Evolutionary conservation across 2,329 filamentous ascomycete genomes (phyloP).

Genomic region (Lachnellula subtilissima): DNA sequence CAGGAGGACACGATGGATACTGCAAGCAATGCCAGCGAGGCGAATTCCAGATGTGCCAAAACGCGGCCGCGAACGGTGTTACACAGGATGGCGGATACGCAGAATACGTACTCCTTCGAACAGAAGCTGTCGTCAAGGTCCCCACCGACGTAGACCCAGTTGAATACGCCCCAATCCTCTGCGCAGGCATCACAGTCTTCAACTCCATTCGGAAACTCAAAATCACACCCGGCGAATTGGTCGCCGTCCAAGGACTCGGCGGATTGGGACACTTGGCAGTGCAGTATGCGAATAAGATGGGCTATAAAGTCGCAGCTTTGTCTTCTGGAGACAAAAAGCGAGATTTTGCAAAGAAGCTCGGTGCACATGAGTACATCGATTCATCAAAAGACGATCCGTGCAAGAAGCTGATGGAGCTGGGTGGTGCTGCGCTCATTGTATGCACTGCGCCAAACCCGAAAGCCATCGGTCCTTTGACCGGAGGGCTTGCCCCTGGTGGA

Average conservation of each 20-base stretch:
- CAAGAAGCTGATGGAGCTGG: conserved; percentile 49
- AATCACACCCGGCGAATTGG: conserved; percentile 47
- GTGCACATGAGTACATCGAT: conserved; percentile 57
- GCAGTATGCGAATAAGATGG: conserved; percentile 72
- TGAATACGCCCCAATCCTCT: conserved; percentile 55
- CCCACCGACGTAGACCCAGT: conserved; percentile 48
- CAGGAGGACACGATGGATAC: conserved; percentile 41
- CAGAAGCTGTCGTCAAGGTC: conserved; percentile 55
- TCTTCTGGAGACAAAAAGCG: conserved; percentile 62
- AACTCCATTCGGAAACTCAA: conserved; percentile 52
- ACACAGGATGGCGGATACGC: conserved; percentile 62
- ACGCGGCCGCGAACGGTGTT: conserved; percentile 59
- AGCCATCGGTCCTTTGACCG: conserved; percentile 48
- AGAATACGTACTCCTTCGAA: conserved; percentile 56
- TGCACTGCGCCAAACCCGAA: conserved; percentile 58
- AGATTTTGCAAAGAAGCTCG: conserved; percentile 58
- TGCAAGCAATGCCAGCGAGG: conserved; percentile 61
- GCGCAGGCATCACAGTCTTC: conserved; percentile 61
- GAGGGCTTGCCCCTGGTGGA: conserved; percentile 49
- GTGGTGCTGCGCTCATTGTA: conserved; percentile 58
- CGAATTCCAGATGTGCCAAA: conserved; percentile 64
- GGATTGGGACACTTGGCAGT: conserved; percentile 74
- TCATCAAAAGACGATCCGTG: conserved; percentile 46
- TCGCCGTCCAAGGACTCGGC: conserved; percentile 64
- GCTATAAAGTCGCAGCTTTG: conserved; percentile 66